Evolutionary conservation across 2,329 filamentous ascomycete species (phyloP), one percentile per base, ranked within the genome.

Genomic region (Gremmenia infestans): DNA sequence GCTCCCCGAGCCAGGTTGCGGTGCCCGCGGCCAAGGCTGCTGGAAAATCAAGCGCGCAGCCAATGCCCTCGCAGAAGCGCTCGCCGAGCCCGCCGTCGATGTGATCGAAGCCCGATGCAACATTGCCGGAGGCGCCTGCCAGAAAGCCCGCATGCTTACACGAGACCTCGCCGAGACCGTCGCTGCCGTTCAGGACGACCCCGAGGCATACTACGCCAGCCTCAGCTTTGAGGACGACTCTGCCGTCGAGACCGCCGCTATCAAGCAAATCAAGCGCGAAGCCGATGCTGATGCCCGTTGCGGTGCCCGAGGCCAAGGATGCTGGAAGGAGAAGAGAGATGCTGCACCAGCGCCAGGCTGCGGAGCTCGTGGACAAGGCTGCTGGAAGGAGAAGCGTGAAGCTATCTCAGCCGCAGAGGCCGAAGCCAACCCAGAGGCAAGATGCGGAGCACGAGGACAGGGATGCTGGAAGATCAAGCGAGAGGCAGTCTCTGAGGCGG

Each of bases 121-220:
- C 59, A 65, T 68, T 39, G 68, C 67, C 32, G 75, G 76, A 36
- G 68, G 73, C 61, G 60, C 70, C 23, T 80, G 78, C 72, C 72
- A 68, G 67, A 73, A 74, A 63, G 69, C 70, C 53, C 74, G 73
- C 67, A 74, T 73, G 59, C 72, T 71, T 17, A 72, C 72, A 47
- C 70, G 72, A 50, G 71, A 71, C 12, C 65, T 73, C 28, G 67
- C 73, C 35, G 59, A 68, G 15, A 69, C 70, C 55, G 60, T 58
- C 37, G 47, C 58, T 48, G 28, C 56, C 40, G 53, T 52, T 49
- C 53, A 57, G 23, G 53, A 54, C 32, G 54, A 61, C 19, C 48
- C 57, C 25, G 54, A 43, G 14, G 54, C 45, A 3, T 61, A 35
- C 40, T 57, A 42, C 42, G 37, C 40, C 23, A 42, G 17, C 19